Evolutionary conservation across 352 stramenopile genomes (phyloP), one percentile per base, ranked within the genome.

Genomic region (Globisporangium viniferum): DNA sequence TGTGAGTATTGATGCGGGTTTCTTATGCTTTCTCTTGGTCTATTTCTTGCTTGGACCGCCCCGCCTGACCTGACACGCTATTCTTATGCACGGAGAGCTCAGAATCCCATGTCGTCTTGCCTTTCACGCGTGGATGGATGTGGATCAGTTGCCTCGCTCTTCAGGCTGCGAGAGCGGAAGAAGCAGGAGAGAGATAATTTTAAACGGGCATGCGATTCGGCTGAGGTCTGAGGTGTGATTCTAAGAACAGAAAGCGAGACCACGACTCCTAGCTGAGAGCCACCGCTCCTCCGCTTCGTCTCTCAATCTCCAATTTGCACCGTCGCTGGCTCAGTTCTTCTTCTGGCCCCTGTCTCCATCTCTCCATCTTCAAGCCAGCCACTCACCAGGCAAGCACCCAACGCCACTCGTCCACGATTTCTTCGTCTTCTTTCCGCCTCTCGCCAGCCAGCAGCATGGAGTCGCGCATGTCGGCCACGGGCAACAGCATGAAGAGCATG

Each of bases 401-500:
- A 15, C 29, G n/a, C 57, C 57, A 18, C 22, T 29, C 39, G 58
- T 41, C n/a, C 54, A 61, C 64, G 56, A 51, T 64, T 56, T 65
- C 33, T n/a, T 55, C 33, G 24, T 48, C 36, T 31, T 48, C 49
- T 31, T 65, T 65, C 33, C 55, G 56, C 14, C 15, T 31, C 5
- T 51, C 27, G 4, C 20, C 27, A 49, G 70, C 65, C 29, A 46
- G 39, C 39, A 46, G 39, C 12, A 91, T 92, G 84, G 82, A 91
- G 59, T 86, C 79, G 55, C 82, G 84, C 63, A 70, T 90, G 69
- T 89, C 80, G 44, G 73, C 72, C 59, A 77, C 70, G 6, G 77
- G 73, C 70, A 84, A 73, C 73, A 88, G 78, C 74, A 89, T 90
- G 75, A 92, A 92, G 76, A 84, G 76, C 78, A 89, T 92, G 80